Percentiles rank a stretch among this genome's conserved stretches.
Conservation (phyloP, 371 early-diverging fungal species). For the Zopfochytrium polystomum region DNA sequence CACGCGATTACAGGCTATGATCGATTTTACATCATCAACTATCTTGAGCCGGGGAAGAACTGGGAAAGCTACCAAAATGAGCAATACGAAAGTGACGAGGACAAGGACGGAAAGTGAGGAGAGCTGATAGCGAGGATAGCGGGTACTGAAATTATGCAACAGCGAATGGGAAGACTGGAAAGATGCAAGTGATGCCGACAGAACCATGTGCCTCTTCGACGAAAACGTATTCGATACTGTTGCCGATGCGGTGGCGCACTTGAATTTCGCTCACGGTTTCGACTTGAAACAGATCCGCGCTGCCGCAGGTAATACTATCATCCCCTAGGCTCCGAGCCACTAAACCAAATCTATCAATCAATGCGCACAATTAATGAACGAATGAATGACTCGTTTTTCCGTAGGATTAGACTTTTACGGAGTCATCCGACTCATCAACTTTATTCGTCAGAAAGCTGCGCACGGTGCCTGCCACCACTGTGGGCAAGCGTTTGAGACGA, state of each 20-base stretch:
- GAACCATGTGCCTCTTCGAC: constrained; percentile 26
- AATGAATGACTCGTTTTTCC: too few species aligned
- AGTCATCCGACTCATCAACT: constrained; percentile 81
- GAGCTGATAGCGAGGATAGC: too few species aligned
- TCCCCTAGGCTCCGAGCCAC: background rate
- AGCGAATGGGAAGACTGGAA: constrained; percentile 42
- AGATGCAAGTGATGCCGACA: constrained; percentile 12
- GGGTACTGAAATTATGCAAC: too few species aligned
- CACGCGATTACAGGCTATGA: constrained; percentile 84
- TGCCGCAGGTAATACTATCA: constrained; percentile 38
- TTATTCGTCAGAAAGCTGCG: constrained; percentile 72
- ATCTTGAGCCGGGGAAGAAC: constrained; percentile 86
- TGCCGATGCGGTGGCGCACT: constrained; percentile 66
- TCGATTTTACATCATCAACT: constrained; percentile 93
- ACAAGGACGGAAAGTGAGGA: too few species aligned
- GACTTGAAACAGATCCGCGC: constrained; percentile 63
- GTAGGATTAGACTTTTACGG: constrained; percentile 79
- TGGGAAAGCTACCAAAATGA: constrained; percentile 79
- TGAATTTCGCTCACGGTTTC: constrained; percentile 70
- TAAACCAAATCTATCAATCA: background rate
- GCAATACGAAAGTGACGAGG: constrained; percentile 77
- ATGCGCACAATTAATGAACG: too few species aligned
- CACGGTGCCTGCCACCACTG: constrained; percentile 72
- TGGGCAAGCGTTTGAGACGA: constrained; percentile 46
- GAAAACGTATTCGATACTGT: constrained; percentile 60